Evolutionary conservation across 495 filamentous ascomycete genomes (phyloP).

Genomic region (Penicillium tannophilum): DNA sequence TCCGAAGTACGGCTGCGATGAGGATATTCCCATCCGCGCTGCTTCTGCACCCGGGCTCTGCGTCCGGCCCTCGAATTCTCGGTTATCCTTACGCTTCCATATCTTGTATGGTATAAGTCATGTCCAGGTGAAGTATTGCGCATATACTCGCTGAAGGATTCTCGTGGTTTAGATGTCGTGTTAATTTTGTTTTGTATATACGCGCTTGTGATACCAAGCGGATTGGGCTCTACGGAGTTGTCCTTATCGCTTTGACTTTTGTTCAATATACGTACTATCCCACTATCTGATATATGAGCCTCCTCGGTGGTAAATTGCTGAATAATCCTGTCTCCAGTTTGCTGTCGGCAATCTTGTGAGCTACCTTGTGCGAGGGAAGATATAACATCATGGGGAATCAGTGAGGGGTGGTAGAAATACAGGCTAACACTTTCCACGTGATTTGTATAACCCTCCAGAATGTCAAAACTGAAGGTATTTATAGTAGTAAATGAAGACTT

Average conservation of each 20-base stretch:
- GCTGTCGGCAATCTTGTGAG: too few species aligned
- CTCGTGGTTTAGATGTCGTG: conserved; percentile 2
- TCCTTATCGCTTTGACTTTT: neutral
- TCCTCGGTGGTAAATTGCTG: neutral
- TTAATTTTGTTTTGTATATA: conserved; percentile 1
- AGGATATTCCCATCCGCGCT: neutral
- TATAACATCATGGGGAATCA: too few species aligned
- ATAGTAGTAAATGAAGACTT: too few species aligned
- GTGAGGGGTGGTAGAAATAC: too few species aligned
- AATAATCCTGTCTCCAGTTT: too few species aligned
- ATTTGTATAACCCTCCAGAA: too few species aligned
- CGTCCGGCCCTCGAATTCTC: conserved; percentile 9
- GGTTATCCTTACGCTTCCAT: neutral
- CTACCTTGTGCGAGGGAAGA: too few species aligned
- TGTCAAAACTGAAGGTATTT: too few species aligned
- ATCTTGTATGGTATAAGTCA: neutral
- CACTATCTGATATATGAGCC: neutral
- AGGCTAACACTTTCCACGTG: too few species aligned
- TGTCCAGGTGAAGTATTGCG: neutral
- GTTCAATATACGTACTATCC: neutral
- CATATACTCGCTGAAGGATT: neutral
- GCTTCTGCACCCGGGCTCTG: neutral
- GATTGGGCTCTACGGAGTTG: neutral
- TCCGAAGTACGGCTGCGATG: neutral
- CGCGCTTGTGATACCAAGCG: conserved; percentile 2